Evolutionary conservation across 768 basidiomycete genomes (phyloP), one percentile per base, ranked within the genome.

Genomic region (Leucosporidium yakuticum): DNA sequence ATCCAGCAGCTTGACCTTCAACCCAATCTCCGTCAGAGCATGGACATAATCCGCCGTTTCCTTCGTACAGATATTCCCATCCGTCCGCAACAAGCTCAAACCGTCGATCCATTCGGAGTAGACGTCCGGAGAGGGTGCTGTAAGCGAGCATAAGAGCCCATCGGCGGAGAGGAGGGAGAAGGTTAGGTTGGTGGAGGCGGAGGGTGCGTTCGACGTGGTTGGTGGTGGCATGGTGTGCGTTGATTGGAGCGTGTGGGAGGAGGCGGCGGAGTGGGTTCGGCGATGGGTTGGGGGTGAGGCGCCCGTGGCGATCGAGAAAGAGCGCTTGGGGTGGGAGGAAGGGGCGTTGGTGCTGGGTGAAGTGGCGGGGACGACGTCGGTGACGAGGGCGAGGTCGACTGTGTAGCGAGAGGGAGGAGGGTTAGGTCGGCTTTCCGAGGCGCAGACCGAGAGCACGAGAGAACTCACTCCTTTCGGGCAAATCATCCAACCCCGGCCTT

Each of bases 31-130:
- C 3, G 92, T 95, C 73, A 95, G 80, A 14, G 88, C 86, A 75
- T 89, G 69, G 17, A 95, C 88, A 75, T 91, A 91, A 29, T 86
- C 87, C 49, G 88, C 88, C 0, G 92, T 93, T 79, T 92, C 89
- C 71, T 86, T 84, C 6, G 91, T 91, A 19, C 87, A 81, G 65
- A 91, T 89, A 76, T 90, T 88, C 23, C 89, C 86, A 71, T 89
- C 89, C 61, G 86, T 81, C 50, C 90, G 82, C 51, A 94, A 83
- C 86, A 94, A 89, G 74, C 90, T 90, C 78, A 95, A 76, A 6
- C 91, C 92, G 77, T 95, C 92, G 4, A 90, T 90, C 92, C 92
- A 95, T 79, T 95, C 92, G 21, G 90, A 88, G 88, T 89, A 93
- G 23, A 87, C 82, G 23, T 86, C 85, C 62, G 85, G 83, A 77